These are phyloP conservation scores for Exophiala bonariae DNA, from an alignment of 2,329 filamentous ascomycete genomes.

Conservation along the genomic window DNA sequence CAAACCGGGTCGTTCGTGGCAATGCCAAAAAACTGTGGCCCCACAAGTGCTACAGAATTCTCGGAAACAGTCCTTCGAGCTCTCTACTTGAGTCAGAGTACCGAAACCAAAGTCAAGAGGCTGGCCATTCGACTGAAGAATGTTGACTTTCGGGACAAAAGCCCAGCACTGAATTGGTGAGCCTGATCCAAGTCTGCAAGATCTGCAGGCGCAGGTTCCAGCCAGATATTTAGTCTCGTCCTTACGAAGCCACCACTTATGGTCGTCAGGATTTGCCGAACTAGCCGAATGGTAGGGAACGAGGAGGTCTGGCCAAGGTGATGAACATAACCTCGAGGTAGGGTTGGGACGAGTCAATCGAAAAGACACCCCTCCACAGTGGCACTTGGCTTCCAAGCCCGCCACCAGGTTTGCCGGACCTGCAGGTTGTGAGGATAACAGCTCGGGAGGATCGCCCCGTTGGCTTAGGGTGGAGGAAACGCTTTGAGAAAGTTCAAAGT, in stretches of 20 bases:
- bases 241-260: conserved; percentile 62
- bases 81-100: conserved; percentile 55
- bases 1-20: conserved; percentile 52
- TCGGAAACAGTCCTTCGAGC: conserved; percentile 53
- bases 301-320: conserved; percentile 56
- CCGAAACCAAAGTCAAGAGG: conserved; percentile 39
- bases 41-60: conserved; percentile 65
- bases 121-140: conserved; percentile 26
- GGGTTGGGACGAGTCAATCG: conserved; percentile 57
- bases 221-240: conserved; percentile 55
- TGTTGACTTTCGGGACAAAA: conserved; percentile 60
- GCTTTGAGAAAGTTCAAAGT: conserved; percentile 28
- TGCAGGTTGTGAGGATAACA: neutral
- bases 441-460: neutral
- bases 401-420: neutral
- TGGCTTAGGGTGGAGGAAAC: neutral
- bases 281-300: conserved; percentile 46
- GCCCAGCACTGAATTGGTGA: conserved; percentile 68
- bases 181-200: conserved; percentile 61
- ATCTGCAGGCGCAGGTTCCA: conserved; percentile 62
- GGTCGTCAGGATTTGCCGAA: conserved; percentile 46
- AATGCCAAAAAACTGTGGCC: conserved; percentile 65
- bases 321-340: conserved; percentile 45
- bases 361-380: conserved; percentile 55
- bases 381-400: conserved; percentile 35